These are phyloP conservation scores for Chrysoporthe cubensis DNA, from an alignment of 2,329 filamentous ascomycete genomes.

Conservation along the genomic window DNA sequence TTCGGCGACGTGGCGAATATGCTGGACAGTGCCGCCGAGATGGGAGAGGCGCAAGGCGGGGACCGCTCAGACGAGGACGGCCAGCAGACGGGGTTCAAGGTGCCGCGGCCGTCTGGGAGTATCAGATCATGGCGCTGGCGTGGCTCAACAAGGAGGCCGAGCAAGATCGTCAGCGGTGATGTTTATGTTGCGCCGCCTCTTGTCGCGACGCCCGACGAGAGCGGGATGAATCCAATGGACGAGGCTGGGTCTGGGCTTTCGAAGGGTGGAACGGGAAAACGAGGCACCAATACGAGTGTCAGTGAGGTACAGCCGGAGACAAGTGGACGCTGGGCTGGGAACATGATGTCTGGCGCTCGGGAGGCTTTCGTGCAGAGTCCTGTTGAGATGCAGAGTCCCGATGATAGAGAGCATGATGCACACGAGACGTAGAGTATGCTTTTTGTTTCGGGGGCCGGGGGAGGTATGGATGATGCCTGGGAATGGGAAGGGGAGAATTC, in stretches of 20 bases:
- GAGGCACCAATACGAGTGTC: slow-evolving; percentile 5
- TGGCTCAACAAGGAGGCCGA: neutral
- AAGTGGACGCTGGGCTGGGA: neutral
- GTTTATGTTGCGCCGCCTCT: slow-evolving; percentile 40
- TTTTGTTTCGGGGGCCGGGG: neutral
- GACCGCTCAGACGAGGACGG: neutral
- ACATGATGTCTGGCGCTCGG: neutral
- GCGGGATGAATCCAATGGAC: slow-evolving; percentile 36
- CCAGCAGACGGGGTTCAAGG: neutral
- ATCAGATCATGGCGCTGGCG: neutral
- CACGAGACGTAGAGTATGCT: neutral
- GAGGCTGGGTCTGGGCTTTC: neutral
- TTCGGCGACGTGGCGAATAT: slow-evolving; percentile 46
- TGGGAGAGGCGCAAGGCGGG: slow-evolving; percentile 26
- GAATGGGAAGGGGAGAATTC: neutral
- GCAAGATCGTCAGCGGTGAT: slow-evolving; percentile 31
- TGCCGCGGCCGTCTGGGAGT: neutral
- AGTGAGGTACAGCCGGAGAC: slow-evolving; percentile 6
- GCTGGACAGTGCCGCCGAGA: slow-evolving; percentile 46
- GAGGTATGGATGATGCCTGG: neutral
- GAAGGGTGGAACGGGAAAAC: slow-evolving; percentile 8
- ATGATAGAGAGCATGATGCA: neutral
- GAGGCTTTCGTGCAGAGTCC: slow-evolving; percentile 3
- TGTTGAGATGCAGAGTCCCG: neutral
- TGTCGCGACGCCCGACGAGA: slow-evolving; percentile 40